These are phyloP conservation scores for Polyrhizophydium stewartii DNA, from an alignment of 371 early-diverging fungal genomes.

Conservation along the genomic window DNA sequence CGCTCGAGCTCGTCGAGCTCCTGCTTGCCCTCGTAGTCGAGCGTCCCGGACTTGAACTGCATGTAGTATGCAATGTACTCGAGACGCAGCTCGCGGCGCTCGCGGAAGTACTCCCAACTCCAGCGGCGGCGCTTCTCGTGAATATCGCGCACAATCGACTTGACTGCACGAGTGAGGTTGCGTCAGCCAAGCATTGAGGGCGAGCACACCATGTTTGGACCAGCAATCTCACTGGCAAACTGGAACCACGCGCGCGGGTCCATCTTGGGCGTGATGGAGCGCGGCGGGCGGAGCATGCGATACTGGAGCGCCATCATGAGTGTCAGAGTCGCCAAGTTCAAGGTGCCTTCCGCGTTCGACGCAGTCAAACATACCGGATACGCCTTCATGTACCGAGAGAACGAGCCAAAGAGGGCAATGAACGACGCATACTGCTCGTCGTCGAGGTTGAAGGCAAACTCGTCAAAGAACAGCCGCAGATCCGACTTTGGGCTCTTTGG, in stretches of 20 bases:
- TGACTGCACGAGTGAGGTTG: conserved; percentile 21
- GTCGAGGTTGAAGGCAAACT: conserved; percentile 84
- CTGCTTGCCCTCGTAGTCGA: conserved; percentile 43
- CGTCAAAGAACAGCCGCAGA: conserved; percentile 65
- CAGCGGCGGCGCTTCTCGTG: conserved; percentile 78
- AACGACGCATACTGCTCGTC: conserved; percentile 85
- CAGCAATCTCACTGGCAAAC: conserved; percentile 63
- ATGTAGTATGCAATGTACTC: conserved; percentile 77
- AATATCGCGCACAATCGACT: conserved; percentile 76
- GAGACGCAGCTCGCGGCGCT: conserved; percentile 81
- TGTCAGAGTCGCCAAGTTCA: not conserved
- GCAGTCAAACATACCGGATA: conserved; percentile 53
- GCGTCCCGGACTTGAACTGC: conserved; percentile 46
- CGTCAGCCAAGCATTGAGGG: not conserved
- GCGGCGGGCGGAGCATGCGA: conserved; percentile 77
- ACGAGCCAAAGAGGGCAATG: conserved; percentile 73
- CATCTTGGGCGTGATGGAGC: conserved; percentile 65
- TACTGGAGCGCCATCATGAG: conserved; percentile 56
- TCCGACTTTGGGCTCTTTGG: conserved; percentile 17
- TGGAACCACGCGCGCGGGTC: conserved; percentile 81
- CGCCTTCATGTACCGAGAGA: conserved; percentile 69
- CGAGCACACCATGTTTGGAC: not conserved
- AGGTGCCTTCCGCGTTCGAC: not conserved
- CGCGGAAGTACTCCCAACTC: conserved; percentile 81
- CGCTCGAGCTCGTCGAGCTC: conserved; percentile 68